A percentile compares a stretch with the other conserved stretches of the same genome.
Conservation (phyloP, 1,284 basidiomycete genomes). For the Apiotrichum gamsii region DNA sequence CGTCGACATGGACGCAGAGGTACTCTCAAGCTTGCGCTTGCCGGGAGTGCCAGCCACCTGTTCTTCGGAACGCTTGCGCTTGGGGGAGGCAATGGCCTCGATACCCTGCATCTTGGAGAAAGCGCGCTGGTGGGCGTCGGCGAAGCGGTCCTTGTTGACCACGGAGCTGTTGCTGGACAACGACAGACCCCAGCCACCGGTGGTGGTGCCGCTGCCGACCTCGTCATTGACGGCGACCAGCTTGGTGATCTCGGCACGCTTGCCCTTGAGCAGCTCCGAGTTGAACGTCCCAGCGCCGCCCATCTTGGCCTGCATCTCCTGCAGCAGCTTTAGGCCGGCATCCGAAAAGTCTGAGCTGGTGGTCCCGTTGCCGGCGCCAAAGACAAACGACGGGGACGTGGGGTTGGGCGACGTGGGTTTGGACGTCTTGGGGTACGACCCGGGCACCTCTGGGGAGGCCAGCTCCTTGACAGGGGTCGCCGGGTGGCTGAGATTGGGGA, state of each 20-base stretch:
- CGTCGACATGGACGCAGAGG: neutral
- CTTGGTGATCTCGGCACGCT: conserved; percentile 32
- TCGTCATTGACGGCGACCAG: conserved; percentile 28
- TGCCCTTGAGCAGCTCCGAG: conserved; percentile 41
- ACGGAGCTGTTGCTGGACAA: neutral
- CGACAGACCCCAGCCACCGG: conserved; percentile 30
- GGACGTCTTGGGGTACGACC: conserved; percentile 3
- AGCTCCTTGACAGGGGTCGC: neutral
- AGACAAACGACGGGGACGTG: conserved; percentile 17
- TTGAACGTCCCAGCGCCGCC: conserved; percentile 20
- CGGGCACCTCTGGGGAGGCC: conserved; percentile 3
- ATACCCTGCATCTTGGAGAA: conserved; percentile 33
- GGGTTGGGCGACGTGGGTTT: conserved; percentile 4
- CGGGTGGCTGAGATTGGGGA: neutral
- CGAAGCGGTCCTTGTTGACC: conserved; percentile 29
- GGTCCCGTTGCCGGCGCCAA: conserved; percentile 23
- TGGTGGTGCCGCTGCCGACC: conserved; percentile 18
- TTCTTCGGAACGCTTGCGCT: neutral
- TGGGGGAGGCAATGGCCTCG: neutral
- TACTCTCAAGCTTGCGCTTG: conserved; percentile 7
- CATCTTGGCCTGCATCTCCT: conserved; percentile 40
- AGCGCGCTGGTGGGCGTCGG: conserved; percentile 34
- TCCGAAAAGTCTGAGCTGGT: conserved; percentile 32
- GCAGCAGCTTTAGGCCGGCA: conserved; percentile 30
- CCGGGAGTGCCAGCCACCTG: neutral